A percentile compares a stretch with the other conserved stretches of the same genome.
Evolutionary conservation across 495 filamentous ascomycete genomes (phyloP).

Genomic region (Penicillium arizonense): DNA sequence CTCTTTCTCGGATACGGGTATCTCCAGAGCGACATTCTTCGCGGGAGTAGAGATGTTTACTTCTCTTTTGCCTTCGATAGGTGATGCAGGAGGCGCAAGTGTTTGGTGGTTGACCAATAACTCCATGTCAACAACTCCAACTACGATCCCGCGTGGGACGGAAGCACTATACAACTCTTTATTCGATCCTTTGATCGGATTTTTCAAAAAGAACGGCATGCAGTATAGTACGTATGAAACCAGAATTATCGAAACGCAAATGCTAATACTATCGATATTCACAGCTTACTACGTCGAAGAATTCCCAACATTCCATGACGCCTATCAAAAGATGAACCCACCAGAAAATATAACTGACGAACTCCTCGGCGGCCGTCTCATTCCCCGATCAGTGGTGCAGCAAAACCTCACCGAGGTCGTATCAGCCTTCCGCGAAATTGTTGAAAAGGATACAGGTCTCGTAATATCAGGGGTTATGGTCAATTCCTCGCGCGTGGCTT

Average conservation of each 20-base stretch:
- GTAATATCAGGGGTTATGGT: conserved; percentile 37
- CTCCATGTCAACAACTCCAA: conserved; percentile 39
- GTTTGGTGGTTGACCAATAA: conserved; percentile 34
- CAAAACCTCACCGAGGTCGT: conserved; percentile 16
- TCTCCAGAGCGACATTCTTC: conserved; percentile 39
- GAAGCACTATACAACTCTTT: conserved; percentile 12
- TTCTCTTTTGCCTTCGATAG: conserved; percentile 34
- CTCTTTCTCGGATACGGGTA: conserved; percentile 13
- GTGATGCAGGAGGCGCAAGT: conserved; percentile 40
- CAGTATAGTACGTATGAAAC: background rate
- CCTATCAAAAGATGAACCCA: conserved; percentile 34
- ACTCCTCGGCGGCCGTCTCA: conserved; percentile 53
- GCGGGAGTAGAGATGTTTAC: conserved; percentile 37
- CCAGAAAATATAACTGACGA: conserved; percentile 39
- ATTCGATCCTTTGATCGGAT: conserved; percentile 16
- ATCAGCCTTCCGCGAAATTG: conserved; percentile 14
- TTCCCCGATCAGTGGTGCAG: conserved; percentile 44
- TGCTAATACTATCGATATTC: background rate
- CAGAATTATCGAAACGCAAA: too few species aligned
- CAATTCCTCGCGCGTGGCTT: conserved; percentile 27
- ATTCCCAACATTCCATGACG: conserved; percentile 37
- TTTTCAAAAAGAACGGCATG: background rate
- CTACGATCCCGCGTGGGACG: conserved; percentile 22
- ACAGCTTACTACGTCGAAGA: conserved; percentile 17
- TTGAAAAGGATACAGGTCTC: conserved; percentile 21